phyloP scores from a whole-genome alignment of 2,329 filamentous ascomycete species.

The Aaosphaeria arxii region DNA sequence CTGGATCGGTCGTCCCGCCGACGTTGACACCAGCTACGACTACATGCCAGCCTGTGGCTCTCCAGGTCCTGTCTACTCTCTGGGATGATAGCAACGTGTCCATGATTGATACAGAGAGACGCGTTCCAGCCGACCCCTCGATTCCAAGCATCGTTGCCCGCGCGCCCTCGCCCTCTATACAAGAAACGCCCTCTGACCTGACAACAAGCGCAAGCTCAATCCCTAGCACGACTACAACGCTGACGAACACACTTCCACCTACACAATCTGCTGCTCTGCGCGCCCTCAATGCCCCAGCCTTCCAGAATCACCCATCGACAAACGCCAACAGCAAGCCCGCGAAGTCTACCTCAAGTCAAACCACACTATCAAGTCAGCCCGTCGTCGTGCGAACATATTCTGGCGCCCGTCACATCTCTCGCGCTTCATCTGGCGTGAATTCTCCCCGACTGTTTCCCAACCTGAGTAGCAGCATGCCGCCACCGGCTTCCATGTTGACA shows the following conservation, averaged over 20 bases:
- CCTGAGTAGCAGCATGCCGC: conserved; percentile 24
- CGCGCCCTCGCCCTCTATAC: conserved; percentile 25
- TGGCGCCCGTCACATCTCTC: conserved; percentile 30
- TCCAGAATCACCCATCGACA: conserved; percentile 26
- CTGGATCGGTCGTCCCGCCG: conserved; percentile 21
- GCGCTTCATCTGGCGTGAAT: conserved; percentile 27
- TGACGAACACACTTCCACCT: conserved; percentile 35
- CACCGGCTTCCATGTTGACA: conserved; percentile 25
- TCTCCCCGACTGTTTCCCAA: conserved; percentile 27
- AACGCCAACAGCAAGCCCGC: conserved; percentile 28
- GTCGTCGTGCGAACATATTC: conserved; percentile 45
- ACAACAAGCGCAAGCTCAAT: conserved; percentile 29
- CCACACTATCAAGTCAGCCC: conserved; percentile 41
- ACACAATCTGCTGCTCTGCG: conserved; percentile 37
- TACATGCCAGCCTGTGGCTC: conserved; percentile 30
- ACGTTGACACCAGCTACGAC: conserved; percentile 35
- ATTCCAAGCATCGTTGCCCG: conserved; percentile 26
- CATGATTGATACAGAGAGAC: conserved; percentile 7
- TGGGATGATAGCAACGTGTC: conserved; percentile 23
- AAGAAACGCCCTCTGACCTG: conserved; percentile 27
- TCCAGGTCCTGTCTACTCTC: conserved; percentile 30
- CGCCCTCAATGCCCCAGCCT: conserved; percentile 37
- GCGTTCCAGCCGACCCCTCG: conserved; percentile 10
- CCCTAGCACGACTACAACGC: conserved; percentile 33
- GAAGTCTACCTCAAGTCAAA: conserved; percentile 37